Evolutionary conservation across 805 yeast genomes (phyloP), one percentile per base, ranked within the genome.

Genomic region (Tetrapisispora phaffii): DNA sequence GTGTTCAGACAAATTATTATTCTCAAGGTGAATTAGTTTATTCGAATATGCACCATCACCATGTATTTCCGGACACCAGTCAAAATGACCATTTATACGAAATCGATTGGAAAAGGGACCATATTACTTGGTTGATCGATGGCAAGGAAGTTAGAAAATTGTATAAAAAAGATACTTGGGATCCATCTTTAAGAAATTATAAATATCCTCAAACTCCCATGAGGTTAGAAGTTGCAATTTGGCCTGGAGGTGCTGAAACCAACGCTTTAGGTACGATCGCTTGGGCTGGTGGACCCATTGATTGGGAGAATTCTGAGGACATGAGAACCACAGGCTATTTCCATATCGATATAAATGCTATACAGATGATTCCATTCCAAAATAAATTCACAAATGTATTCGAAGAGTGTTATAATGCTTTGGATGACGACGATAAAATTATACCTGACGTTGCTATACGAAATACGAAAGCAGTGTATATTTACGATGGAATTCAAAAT

Each of bases 271-370:
- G 90, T 60, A 83, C 90, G 2, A 71, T 78, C 44, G 79, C 72
- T 46, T 89, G 90, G 90, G 87, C 96, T 17, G 96, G 96, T 57
- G 97, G 97, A 59, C 66, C 50, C 9, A 77, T 90, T 45, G 75
- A 86, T 68, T 90, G 97, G 97, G 69, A 82, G 15, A 57, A 54
- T 60, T 73, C 89, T 6, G 67, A 73, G 1, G 96, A 87, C 63
- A 77, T 88, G 44, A 50, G 72, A 47, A 67, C 81, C 47, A 73
- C 77, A 39, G 96, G 96, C 7, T 86, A 86, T 67, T 82, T 77
- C 68, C 81, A 76, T 56, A 80, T 85, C 8, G 71, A 72, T 45
- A 62, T 90, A 28, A 68, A 77, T 54, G 67, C 72, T 20, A 70
- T 86, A 33, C 63, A 67, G 1, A 74, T 88, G 33, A 69, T 72